Base-by-base conservation (phyloP, 768 basidiomycete genomes). In the Gymnopilus dilepis region DNA sequence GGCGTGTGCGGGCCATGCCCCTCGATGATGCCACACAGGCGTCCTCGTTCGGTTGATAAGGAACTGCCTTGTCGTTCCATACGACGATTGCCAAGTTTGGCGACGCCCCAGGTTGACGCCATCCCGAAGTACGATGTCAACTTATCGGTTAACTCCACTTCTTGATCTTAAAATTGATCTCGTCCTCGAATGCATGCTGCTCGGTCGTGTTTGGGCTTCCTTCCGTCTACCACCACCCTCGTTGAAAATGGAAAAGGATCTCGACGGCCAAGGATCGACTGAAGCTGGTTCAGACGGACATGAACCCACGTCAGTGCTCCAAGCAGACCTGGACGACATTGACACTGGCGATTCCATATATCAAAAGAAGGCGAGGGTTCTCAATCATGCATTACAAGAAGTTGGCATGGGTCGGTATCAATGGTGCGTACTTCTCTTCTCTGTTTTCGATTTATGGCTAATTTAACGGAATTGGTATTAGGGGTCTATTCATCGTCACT, bases 181-280 rank as follows among this genome's bases (percentile, higher is more conserved):
- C 47, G 47, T n/a, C 26, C 13, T n/a, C 28, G 4, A 31, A 31
- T 50, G 47, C 47, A 50, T 19, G 30, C 26, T n/a, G 15, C 17
- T 8, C 7, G 28, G 17, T 6, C 28, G 3, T n/a, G 12, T 8
- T 91, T 81, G 34, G 92, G 89, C 73, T 98, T 96, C 24, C 4
- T 26, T 47, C 6, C 12, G 45, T n/a, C 30, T 28, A n/a, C 47
- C 28, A 30, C 28, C 47, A 50, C 11, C 43, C 21, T 45, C 6
- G 31, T 7, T 2, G 15, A 47, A 28, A 17, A 50, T 50, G 28
- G 26, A 28, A 1, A 50, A 50, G n/a, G 3, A 24, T 5, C 17
- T 28, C 19, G 3, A 6, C 9, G 26, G 9, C 15, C 13, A 28
- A 48, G 26, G 45, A 28, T 48, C 34, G 9, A 37, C 7, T 15